These are phyloP conservation scores for Cardamine resedifolia DNA, from an alignment of 345 rosid genomes.

Conservation along the genomic window DNA sequence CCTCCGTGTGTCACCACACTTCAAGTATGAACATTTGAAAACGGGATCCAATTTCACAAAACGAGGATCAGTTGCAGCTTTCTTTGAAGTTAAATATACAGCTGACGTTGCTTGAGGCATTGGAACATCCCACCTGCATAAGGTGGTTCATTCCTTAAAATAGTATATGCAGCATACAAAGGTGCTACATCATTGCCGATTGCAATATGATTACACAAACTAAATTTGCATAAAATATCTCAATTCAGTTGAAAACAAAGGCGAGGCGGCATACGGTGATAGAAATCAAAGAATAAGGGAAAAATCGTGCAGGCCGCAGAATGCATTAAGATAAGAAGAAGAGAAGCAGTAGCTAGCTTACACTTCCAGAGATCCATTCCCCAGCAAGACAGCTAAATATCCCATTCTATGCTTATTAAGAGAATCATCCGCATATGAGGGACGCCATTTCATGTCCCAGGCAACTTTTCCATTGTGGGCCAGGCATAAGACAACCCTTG, in stretches of 20 bases:
- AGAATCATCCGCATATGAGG: slow-evolving; percentile 44
- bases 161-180: slow-evolving; percentile 7
- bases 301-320: background rate
- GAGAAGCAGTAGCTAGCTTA: slow-evolving; percentile 45
- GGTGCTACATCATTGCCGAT: slow-evolving; percentile 1
- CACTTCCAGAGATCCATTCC: slow-evolving; percentile 95
- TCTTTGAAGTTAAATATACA: slow-evolving; percentile 54
- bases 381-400: slow-evolving; percentile 86
- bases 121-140: slow-evolving; percentile 97
- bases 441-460: slow-evolving; percentile 94
- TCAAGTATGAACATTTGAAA: slow-evolving; percentile 70
- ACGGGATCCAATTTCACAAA: slow-evolving; percentile 84
- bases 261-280: background rate
- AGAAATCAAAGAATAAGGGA: background rate
- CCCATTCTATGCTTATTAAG: slow-evolving; percentile 68
- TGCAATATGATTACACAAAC: background rate
- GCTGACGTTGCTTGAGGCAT: slow-evolving; percentile 54
- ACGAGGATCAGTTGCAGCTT: slow-evolving; percentile 78
- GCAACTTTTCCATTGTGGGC: slow-evolving; percentile 92
- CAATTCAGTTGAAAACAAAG: background rate
- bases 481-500: slow-evolving; percentile 74
- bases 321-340: background rate
- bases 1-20: slow-evolving; percentile 71
- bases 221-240: background rate
- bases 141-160: slow-evolving; percentile 20